Base-by-base conservation (phyloP, 2,329 filamentous ascomycete genomes). In the Aspergillus terreus region DNA sequence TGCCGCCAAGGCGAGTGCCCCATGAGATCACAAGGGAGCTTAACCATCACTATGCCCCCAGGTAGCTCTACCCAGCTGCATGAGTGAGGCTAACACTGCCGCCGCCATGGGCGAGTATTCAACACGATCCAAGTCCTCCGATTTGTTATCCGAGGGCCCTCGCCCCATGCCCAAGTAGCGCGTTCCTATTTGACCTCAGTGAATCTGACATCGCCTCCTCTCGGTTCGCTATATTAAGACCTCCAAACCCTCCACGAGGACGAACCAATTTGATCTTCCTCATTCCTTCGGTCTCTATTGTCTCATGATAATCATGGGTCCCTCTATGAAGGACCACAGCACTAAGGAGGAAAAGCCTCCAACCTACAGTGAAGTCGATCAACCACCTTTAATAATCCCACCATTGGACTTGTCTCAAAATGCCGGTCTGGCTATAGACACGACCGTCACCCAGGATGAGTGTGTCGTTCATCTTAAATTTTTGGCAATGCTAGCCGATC, bases 391-490 rank as follows among this genome's bases (percentile, higher is more conserved):
- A 9, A 40, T 51, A 5, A 53, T 70, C n/a, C 65, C 65, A 10
- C 56, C 50, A 19, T 50, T 70, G 15, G 49, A 63, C 41, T 60
- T 71, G 9, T 30, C 41, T 19, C 17, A 44, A 14, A 52, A 52
- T 33, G 38, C 57, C 5, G 56, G 54, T 2, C 44, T 45, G 14
- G 19, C 57, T 10, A 11, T 17, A 10, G 45, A 42, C n/a, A 61
- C 59, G 6, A 63, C 61, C 1, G 57, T 71, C 48, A 65, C 74
- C 1, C 67, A 67, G 4, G 78, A 85, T 53, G 78, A 83, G 40
- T 89, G 86, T 57, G 79, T 89, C 19, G 85, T 82, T 1, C 89
- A 94, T 65, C 77, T 92, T 25, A 90, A 89, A 65, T 75, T 92
- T 0, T 76, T 92, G 1, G 81, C 83, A 47, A 81, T 84, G 9